Evolutionary conservation across 1,284 basidiomycete species (phyloP).

Genomic region (Ceratobasidium sp.): DNA sequence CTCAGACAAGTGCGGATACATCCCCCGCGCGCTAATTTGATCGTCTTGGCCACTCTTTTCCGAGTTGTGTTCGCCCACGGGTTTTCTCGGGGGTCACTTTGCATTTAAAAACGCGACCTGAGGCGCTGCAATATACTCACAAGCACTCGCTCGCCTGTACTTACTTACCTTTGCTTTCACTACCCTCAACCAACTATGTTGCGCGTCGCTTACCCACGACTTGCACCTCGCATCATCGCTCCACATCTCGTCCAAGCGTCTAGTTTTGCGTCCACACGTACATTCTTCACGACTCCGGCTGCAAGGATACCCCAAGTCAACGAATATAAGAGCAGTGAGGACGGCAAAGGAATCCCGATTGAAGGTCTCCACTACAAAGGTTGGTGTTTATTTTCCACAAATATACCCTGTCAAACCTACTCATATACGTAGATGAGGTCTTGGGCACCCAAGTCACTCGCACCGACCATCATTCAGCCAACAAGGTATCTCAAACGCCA

Average conservation of each 20-base stretch:
- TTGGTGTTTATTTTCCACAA: background rate
- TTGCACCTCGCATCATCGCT: background rate
- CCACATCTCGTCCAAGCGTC: slow-evolving; percentile 24
- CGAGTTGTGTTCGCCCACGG: slow-evolving; percentile 5
- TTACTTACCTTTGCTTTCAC: background rate
- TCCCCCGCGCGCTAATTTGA: too few species aligned
- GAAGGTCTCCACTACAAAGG: slow-evolving; percentile 33
- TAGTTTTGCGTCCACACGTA: slow-evolving; percentile 19
- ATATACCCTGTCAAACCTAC: background rate
- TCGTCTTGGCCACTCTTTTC: background rate
- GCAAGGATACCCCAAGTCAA: slow-evolving; percentile 1
- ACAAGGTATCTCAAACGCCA: slow-evolving; percentile 16
- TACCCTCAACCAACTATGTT: slow-evolving; percentile 11
- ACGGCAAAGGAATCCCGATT: slow-evolving; percentile 27
- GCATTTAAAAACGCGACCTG: slow-evolving; percentile 10
- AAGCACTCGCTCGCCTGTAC: background rate
- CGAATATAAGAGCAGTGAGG: slow-evolving; percentile 25
- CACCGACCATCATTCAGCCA: slow-evolving; percentile 24
- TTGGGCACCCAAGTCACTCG: slow-evolving; percentile 17
- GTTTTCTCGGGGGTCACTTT: slow-evolving; percentile 4
- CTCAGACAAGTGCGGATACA: too few species aligned
- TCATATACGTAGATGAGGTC: slow-evolving; percentile 5
- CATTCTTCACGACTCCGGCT: slow-evolving; percentile 6
- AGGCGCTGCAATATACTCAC: background rate
- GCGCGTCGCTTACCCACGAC: slow-evolving; percentile 17